A percentile compares a stretch with the other conserved stretches of the same genome.
Conservation (phyloP, 1,284 basidiomycete species). For the Wolfiporia cocos region DNA sequence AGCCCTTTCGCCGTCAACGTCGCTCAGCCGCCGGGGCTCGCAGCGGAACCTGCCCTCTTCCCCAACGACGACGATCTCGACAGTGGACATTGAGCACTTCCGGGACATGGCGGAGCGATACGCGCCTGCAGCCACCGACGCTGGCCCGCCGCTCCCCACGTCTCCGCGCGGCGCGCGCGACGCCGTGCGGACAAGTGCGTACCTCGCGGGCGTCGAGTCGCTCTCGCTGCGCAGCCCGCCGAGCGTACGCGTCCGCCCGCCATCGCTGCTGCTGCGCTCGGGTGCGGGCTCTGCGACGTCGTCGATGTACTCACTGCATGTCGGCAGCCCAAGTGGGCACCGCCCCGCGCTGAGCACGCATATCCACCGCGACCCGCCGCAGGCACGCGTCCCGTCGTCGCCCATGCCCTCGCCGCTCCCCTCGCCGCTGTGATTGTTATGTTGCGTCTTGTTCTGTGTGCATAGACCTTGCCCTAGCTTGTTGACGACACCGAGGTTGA, state of each 20-base stretch:
- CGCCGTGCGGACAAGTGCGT: slow-evolving; percentile 17
- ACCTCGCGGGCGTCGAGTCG: slow-evolving; percentile 17
- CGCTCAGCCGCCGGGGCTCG: background rate
- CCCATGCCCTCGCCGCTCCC: slow-evolving; percentile 17
- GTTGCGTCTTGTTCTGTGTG: background rate
- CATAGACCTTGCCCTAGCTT: background rate
- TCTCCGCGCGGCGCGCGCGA: slow-evolving; percentile 11
- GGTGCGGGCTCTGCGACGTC: background rate
- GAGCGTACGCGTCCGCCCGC: background rate
- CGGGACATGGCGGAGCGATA: slow-evolving; percentile 42
- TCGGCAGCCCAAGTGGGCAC: background rate
- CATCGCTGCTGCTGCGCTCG: background rate
- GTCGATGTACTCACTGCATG: slow-evolving; percentile 1
- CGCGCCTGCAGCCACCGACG: slow-evolving; percentile 10
- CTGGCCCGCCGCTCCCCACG: slow-evolving; percentile 10
- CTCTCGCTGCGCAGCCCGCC: slow-evolving; percentile 1
- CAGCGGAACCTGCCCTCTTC: slow-evolving; percentile 5
- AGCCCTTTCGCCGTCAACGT: slow-evolving; percentile 9
- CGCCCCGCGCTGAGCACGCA: slow-evolving; percentile 1
- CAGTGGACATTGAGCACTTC: slow-evolving; percentile 47
- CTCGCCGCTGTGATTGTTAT: slow-evolving; percentile 4
- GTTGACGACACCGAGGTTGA: background rate
- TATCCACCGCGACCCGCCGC: slow-evolving; percentile 20
- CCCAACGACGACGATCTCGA: slow-evolving; percentile 19
- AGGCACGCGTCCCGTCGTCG: slow-evolving; percentile 20